A percentile compares a stretch with the other conserved stretches of the same genome.
These are phyloP conservation scores for Passalora sequoiae DNA, from an alignment of 2,329 filamentous ascomycete species.

Conservation along the genomic window DNA sequence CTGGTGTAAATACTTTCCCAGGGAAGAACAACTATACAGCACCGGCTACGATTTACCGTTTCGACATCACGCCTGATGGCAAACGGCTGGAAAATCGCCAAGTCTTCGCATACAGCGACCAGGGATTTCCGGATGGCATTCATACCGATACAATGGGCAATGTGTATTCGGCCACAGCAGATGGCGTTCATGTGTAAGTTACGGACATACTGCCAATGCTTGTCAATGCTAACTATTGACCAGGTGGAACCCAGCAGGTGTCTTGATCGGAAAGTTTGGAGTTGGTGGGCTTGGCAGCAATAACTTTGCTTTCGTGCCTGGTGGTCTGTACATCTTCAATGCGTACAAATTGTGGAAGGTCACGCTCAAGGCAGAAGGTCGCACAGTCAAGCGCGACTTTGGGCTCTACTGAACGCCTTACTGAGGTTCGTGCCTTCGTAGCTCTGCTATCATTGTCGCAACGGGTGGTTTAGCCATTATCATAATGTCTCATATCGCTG, in stretches of 20 bases:
- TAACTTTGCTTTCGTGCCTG: constrained; percentile 34
- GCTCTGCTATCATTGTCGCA: too few relatives aligned
- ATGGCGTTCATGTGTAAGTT: constrained; percentile 47
- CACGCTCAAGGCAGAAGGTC: constrained; percentile 30
- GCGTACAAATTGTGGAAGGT: constrained; percentile 33
- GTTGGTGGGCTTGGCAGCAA: constrained; percentile 36
- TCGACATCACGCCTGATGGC: constrained; percentile 35
- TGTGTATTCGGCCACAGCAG: constrained; percentile 49
- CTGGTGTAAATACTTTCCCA: constrained; percentile 37
- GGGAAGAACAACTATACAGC: constrained; percentile 34
- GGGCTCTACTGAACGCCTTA: constrained; percentile 22
- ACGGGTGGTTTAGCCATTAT: too few relatives aligned
- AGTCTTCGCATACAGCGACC: constrained; percentile 53
- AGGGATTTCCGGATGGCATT: constrained; percentile 55
- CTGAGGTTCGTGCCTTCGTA: too few relatives aligned
- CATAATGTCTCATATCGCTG: too few relatives aligned
- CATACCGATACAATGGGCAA: constrained; percentile 51
- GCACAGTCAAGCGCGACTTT: constrained; percentile 32
- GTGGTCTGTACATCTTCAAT: constrained; percentile 32
- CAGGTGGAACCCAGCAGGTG: constrained; percentile 46
- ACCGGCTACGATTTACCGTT: constrained; percentile 42
- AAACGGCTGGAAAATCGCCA: constrained; percentile 35
- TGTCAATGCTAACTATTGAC: background rate
- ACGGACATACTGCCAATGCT: background rate
- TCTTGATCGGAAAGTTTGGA: constrained; percentile 52